Conservation (phyloP, 2,329 filamentous ascomycete species). For the Phaeosphaeriaceae sp. region DNA sequence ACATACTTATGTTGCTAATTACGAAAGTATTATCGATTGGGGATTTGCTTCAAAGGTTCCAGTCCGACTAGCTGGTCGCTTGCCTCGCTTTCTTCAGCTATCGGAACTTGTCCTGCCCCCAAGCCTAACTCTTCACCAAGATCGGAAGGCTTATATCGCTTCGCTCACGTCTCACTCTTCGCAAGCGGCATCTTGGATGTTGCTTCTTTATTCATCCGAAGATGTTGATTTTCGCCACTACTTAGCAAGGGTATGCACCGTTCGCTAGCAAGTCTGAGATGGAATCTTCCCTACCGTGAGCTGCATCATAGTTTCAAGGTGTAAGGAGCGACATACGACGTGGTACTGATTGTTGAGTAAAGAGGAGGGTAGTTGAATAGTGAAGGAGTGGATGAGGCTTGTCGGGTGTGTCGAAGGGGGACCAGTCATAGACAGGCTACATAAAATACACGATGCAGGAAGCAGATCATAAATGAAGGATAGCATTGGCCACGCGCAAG, state of each 20-base stretch:
- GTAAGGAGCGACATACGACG: too few relatives aligned
- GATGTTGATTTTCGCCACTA: constrained; percentile 9
- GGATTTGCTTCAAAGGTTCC: constrained; percentile 14
- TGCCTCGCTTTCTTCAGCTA: constrained; percentile 14
- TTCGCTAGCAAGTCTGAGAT: too few relatives aligned
- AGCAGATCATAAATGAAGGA: too few relatives aligned
- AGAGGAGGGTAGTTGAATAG: too few relatives aligned
- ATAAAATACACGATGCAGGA: too few relatives aligned
- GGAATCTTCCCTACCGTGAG: too few relatives aligned
- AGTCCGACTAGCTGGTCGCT: constrained; percentile 9
- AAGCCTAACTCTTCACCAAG: constrained; percentile 10
- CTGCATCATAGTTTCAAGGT: too few relatives aligned
- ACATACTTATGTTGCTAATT: not conserved
- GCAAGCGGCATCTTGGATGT: constrained; percentile 2
- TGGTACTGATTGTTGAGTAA: too few relatives aligned
- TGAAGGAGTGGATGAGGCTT: too few relatives aligned
- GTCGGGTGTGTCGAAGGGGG: too few relatives aligned
- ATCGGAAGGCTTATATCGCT: constrained; percentile 12
- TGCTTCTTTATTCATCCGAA: constrained; percentile 4
- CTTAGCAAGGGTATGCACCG: not conserved
- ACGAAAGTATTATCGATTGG: constrained; percentile 10
- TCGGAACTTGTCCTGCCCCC: constrained; percentile 9
- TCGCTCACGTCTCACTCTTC: constrained; percentile 8
- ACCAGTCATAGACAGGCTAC: too few relatives aligned
- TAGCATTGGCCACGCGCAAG: too few relatives aligned